Percentiles rank a stretch among this genome's conserved stretches.
Evolutionary conservation across 2,329 filamentous ascomycete species (phyloP).

Genomic region (Cladophialophora psammophila): DNA sequence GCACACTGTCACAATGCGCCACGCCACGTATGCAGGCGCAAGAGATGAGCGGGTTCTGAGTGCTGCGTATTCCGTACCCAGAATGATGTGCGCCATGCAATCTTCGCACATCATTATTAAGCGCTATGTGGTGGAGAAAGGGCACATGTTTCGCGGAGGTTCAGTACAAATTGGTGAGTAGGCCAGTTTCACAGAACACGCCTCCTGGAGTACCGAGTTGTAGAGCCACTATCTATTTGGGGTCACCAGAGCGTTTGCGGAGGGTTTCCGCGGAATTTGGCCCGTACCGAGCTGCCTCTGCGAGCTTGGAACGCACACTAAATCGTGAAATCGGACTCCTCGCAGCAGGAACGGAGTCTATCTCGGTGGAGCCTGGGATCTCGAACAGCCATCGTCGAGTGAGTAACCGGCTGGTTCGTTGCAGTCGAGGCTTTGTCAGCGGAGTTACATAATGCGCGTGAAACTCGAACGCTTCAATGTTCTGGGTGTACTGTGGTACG

Average conservation of each 20-base stretch:
- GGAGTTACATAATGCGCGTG: no score
- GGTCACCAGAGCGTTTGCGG: not conserved
- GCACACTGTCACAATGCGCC: not conserved
- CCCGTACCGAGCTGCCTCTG: conserved; percentile 1
- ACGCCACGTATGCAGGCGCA: not conserved
- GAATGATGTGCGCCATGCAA: not conserved
- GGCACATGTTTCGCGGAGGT: not conserved
- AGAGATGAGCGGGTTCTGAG: not conserved
- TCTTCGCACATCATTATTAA: not conserved
- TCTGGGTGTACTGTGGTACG: no score
- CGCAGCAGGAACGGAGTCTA: not conserved
- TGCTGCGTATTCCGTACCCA: not conserved
- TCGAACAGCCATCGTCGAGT: no score
- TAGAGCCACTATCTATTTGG: no score
- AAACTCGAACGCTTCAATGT: no score
- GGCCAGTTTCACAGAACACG: not conserved
- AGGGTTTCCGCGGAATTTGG: not conserved
- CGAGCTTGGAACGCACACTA: not conserved
- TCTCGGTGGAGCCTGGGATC: no score
- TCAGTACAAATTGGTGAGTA: not conserved
- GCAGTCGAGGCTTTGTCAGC: no score
- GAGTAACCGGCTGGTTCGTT: no score
- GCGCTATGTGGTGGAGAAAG: not conserved
- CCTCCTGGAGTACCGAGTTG: not conserved
- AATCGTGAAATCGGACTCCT: not conserved